Percentiles rank a stretch among this genome's conserved stretches.
Conservation (phyloP, 192 early-diverging fungal genomes). For the Coemansia reversa region DNA sequence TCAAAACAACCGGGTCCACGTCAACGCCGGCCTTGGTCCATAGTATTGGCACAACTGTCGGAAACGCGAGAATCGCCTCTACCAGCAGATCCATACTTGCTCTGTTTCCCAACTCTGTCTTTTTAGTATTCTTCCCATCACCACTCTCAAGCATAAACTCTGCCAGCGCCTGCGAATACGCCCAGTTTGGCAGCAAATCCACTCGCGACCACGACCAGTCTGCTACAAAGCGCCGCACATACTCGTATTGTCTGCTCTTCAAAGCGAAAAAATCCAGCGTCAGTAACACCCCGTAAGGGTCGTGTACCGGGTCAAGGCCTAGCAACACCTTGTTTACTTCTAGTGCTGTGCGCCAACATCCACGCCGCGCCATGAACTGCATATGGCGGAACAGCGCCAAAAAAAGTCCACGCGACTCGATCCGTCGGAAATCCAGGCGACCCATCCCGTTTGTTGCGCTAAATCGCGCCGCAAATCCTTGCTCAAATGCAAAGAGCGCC, state of each 20-base stretch:
- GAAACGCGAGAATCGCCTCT: conserved; percentile 72
- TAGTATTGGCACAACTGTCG: conserved; percentile 62
- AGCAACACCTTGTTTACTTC: conserved; percentile 82
- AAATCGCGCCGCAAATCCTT: conserved; percentile 75
- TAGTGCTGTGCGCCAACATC: conserved; percentile 92
- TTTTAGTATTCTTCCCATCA: conserved; percentile 9
- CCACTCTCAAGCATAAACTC: conserved; percentile 69
- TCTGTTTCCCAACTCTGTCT: neutral
- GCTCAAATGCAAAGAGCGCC: conserved; percentile 88
- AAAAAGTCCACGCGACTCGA: conserved; percentile 83
- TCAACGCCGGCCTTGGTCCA: conserved; percentile 64
- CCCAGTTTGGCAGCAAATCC: conserved; percentile 64
- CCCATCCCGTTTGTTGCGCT: conserved; percentile 63
- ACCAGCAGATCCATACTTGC: conserved; percentile 57
- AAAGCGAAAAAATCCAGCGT: conserved; percentile 86
- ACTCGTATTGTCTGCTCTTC: conserved; percentile 71
- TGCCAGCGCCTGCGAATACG: conserved; percentile 73
- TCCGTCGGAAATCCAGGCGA: conserved; percentile 66
- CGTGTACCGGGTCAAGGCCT: conserved; percentile 70
- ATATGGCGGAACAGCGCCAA: conserved; percentile 83
- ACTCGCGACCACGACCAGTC: conserved; percentile 49
- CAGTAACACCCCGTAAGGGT: conserved; percentile 73
- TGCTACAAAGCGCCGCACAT: conserved; percentile 53
- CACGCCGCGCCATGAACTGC: conserved; percentile 77
- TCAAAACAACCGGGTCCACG: conserved; percentile 58